Conservation (phyloP, 352 stramenopile genomes). For the Phytopythium sindhum region DNA sequence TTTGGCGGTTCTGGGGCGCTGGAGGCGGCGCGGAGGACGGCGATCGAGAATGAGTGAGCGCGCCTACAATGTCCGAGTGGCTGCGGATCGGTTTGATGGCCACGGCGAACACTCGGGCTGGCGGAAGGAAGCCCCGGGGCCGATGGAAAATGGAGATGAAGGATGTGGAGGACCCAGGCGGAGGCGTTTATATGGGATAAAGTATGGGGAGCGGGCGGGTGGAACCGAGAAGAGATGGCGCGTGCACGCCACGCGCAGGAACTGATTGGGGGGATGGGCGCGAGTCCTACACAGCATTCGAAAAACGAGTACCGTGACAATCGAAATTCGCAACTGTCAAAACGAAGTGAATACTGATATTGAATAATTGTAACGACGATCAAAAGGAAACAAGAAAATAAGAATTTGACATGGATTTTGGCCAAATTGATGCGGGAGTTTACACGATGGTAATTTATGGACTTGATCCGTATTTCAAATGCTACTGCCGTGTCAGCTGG, state of each 20-base stretch:
- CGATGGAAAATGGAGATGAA: not conserved
- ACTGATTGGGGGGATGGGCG: not conserved
- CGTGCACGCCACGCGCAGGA: slow-evolving; percentile 2
- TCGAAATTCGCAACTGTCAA: not conserved
- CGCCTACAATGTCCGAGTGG: not conserved
- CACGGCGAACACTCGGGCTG: not conserved
- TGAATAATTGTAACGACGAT: too few species aligned
- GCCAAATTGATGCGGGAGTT: too few species aligned
- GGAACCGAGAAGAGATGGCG: not conserved
- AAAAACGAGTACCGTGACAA: not conserved
- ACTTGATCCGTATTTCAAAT: too few species aligned
- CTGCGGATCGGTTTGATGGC: slow-evolving; percentile 3
- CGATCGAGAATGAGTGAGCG: not conserved
- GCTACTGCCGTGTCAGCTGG: too few species aligned
- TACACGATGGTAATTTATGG: too few species aligned
- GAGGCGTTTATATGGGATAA: not conserved
- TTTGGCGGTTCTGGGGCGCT: not conserved
- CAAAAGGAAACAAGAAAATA: too few species aligned
- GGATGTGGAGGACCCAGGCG: not conserved
- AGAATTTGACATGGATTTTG: too few species aligned
- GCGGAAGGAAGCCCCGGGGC: too few species aligned
- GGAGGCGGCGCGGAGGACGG: too few species aligned
- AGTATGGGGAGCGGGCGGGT: slow-evolving; percentile 1
- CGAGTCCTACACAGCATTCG: not conserved
- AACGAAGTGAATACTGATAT: not conserved